Conservation (phyloP, 208 protist species). For the Acanthamoeba royreba region DNA sequence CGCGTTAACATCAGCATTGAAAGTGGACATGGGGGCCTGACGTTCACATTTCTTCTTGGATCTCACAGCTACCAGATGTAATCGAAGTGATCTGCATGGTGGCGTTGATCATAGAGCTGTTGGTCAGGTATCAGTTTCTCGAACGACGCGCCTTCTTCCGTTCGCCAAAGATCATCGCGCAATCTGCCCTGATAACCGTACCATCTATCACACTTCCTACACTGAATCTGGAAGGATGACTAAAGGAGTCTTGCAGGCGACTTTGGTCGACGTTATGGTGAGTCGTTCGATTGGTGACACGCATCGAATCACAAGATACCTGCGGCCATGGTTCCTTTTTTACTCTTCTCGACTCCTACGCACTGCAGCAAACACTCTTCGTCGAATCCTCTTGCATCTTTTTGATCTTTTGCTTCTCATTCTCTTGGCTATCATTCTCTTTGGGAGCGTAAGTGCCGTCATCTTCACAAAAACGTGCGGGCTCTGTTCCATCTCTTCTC, state of each 20-base stretch:
- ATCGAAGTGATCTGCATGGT: background rate
- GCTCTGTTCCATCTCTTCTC: too few relatives aligned
- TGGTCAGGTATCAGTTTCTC: background rate
- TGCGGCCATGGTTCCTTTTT: background rate
- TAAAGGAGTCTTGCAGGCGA: too few relatives aligned
- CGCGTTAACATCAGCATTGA: background rate
- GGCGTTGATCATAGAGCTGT: background rate
- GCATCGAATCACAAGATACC: background rate
- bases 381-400: background rate
- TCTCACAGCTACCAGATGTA: background rate
- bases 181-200: background rate
- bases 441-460: background rate
- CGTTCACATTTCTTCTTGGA: too few relatives aligned
- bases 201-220: too few relatives aligned
- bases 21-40: too few relatives aligned
- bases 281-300: background rate
- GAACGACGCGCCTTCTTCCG: constrained; percentile 5
- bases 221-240: too few relatives aligned
- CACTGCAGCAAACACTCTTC: background rate
- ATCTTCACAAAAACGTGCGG: too few relatives aligned
- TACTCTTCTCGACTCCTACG: background rate
- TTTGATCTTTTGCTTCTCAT: constrained; percentile 18
- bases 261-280: background rate
- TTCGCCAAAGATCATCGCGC: background rate
- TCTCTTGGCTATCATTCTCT: background rate